Base-by-base conservation (phyloP, 2,329 filamentous ascomycete genomes). In the Nemania bipapillata region DNA sequence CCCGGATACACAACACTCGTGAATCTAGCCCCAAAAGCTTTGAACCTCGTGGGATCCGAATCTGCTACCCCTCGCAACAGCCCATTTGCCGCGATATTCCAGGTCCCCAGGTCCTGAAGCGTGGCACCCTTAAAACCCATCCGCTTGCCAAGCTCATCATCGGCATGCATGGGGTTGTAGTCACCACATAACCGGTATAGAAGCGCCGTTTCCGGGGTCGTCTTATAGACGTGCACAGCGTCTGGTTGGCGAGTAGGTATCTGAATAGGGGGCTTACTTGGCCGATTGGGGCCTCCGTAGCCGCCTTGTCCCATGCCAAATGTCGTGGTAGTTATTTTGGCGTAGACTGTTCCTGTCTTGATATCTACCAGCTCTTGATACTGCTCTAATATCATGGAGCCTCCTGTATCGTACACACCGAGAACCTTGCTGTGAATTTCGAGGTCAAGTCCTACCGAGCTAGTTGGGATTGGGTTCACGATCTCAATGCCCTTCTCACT, bases 221-320 rank as follows among this genome's bases (percentile, higher is more conserved):
- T 84, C 66, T 80, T 72, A 30, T 80, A 79, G 4, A 74, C 76
- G 59, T 81, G 74, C 11, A 80, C 74, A 1, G 79, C 79, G 63
- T 84, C 81, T 1, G 83, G 81, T 0, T 54, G 66, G 26, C 69
- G 69, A 20, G 71, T 60, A 15, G 79, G 77, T 22, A 77, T 71
- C 1, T 81, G 81, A 0, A 79, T 76, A 5, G 69, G 64, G 3
- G 76, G 71, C 42, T 79, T 82, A 0, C 76, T 70, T 1, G 81
- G 80, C 1, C 82, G 82, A n/a, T 77, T 76, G 0, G 82, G 80
- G 0, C 83, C 82, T 30, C 77, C 76, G 72, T 83, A 85, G 40
- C 82, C 82, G 1, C 83, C 83, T 69, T 84, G 82, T 0, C 82
- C 81, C 52, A 84, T 80, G 35, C 81, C 82, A 68, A 84, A 84